Base-by-base conservation (phyloP, 495 filamentous ascomycete genomes). In the Neurospora sp. region DNA sequence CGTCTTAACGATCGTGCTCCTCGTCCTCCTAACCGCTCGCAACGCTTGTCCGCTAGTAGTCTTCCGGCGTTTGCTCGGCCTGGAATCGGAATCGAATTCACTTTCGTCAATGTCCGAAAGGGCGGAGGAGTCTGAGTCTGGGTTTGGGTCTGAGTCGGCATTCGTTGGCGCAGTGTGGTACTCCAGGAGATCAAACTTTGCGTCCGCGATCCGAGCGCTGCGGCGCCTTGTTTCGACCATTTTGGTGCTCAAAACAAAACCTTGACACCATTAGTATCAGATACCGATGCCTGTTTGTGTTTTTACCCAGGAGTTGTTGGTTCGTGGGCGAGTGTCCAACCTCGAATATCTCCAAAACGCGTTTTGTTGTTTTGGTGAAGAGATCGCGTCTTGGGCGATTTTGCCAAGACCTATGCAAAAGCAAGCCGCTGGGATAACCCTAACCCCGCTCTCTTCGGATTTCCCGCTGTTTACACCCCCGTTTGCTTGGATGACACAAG, bases 221-320 rank as follows among this genome's bases (percentile, higher is more conserved):
- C 20, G 53, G 6, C 53, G 53, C 22, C 53, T 61, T 61, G 22
- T 27, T 8, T 1, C 6, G 22, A 16, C 27, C 53, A 61, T 61
- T 35, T 35, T 35, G 1, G 2, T 61, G 2, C 10, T 3, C 7
- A 1, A 31, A 61, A 2, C 5, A 35, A 16, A 1, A 14, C 4
- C 0, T 5, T 35, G 4, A 35, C 31, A 35, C 31, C 31, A 5
- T 35, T 35, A 35, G 4, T 35, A 4, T 35, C 31, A 35, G 31
- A 6, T 3, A 3, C 2, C 0, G 5, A 61, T 31, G 1, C 7
- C 0, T 1, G 16, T 8, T 61, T 31, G 53, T 22, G 53, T 16
- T 61, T 1, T 16, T 0, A 0, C 3, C 12, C 22, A 14, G 27
- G 12, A 1, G 12, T 4, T 3, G 27, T 35, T 4, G 6, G 0